Evolutionary conservation across 2,329 filamentous ascomycete genomes (phyloP), one percentile per base, ranked within the genome.

Genomic region (Amauroascus verrucosus): DNA sequence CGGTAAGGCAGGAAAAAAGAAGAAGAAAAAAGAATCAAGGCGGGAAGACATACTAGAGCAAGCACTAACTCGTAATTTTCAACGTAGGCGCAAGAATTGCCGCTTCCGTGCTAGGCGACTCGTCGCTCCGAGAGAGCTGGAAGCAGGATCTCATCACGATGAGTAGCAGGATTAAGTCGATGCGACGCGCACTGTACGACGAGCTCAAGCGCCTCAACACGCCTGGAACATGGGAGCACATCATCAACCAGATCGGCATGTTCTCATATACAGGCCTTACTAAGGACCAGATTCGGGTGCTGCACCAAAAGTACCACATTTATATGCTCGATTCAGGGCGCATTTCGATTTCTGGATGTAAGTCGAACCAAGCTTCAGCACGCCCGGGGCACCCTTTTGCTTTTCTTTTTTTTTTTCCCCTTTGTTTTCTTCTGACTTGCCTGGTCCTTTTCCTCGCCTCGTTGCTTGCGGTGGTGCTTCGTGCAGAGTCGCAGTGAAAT

Each of bases 151-250:
- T 97, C 60, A 79, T 80, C 58, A 88, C 85, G 61, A 97, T 97
- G 91, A 88, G 87, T 33, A 90, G 91, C 44, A 85, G 91, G 61
- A 96, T 97, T 74, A 95, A 88, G 62, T 77, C 78, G 61, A 97
- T 96, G 91, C 85, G 91, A 60, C 81, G 82, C 65, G 82, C 80
- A 2, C 76, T 97, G 57, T 82, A 88, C 56, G 72, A 75, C 52
- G 90, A 91, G 75, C 81, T 97, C 8, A 88, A 95, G 70, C 81
- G 84, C 64, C 77, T 94, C 51, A 80, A 81, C 52, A 95, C 91
- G 0, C 91, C 91, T 0, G 91, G 91, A 35, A 86, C 82, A n/a
- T 97, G 93, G 91, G 89, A 91, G 68, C 91, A 97, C 74, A 95
- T 97, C 68, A 93, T 90, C 46, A 87, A 95, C 64, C 91, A 97